A percentile compares a stretch with the other conserved stretches of the same genome.
Evolutionary conservation across 331 rosid genomes (phyloP).

Genomic region (Pyracantha coccinea): DNA sequence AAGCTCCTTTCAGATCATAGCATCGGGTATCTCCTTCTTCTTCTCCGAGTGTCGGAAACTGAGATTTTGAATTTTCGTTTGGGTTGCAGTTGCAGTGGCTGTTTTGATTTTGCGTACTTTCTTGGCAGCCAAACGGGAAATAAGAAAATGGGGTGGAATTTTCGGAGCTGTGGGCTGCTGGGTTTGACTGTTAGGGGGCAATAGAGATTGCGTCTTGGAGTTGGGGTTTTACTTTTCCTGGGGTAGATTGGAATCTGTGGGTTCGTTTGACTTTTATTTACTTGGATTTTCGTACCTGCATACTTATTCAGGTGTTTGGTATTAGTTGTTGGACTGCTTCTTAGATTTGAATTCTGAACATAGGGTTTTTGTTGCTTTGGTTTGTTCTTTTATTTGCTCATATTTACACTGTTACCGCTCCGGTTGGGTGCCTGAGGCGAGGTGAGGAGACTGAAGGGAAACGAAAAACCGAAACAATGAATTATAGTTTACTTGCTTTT

Average conservation of each 20-base stretch:
- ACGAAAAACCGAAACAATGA: too few species aligned
- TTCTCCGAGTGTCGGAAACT: not conserved
- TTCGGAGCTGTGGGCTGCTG: not conserved
- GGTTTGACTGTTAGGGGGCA: not conserved
- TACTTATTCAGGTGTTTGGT: conserved; percentile 4
- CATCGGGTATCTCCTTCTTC: not conserved
- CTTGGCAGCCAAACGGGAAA: not conserved
- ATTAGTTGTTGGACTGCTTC: not conserved
- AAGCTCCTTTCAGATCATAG: not conserved
- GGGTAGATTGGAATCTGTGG: not conserved
- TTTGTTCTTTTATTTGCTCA: not conserved
- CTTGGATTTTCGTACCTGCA: not conserved
- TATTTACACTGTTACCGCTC: too few species aligned
- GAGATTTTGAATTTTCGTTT: not conserved
- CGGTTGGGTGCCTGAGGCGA: too few species aligned
- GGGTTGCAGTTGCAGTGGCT: too few species aligned
- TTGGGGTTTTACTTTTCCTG: not conserved
- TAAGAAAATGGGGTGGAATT: not conserved
- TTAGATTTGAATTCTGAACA: not conserved
- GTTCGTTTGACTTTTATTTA: conserved; percentile 8
- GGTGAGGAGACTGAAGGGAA: too few species aligned
- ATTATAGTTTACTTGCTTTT: too few species aligned
- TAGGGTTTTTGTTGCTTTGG: not conserved
- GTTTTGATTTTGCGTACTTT: not conserved
- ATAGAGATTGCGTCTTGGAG: not conserved